Percentiles rank a stretch among this genome's conserved stretches.
phyloP scores from a whole-genome alignment of 345 rosid genomes.

The Brassica carinata region DNA sequence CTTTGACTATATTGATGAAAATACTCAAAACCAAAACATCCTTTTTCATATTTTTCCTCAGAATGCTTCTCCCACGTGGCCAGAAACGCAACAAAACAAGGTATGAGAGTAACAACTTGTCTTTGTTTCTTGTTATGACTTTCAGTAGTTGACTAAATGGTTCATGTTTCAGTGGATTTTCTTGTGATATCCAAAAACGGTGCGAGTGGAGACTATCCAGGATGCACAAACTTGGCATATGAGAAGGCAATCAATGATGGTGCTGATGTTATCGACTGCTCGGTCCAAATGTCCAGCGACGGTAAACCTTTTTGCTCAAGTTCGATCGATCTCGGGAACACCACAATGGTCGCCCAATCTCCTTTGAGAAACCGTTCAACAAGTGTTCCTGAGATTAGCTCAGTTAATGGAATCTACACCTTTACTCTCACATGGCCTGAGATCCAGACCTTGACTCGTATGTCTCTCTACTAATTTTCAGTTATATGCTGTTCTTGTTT shows the following conservation, averaged over 20 bases:
- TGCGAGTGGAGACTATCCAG: constrained; percentile 95
- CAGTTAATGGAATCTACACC: constrained; percentile 51
- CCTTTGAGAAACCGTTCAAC: constrained; percentile 38
- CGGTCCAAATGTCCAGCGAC: constrained; percentile 85
- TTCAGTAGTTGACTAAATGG: constrained; percentile 12
- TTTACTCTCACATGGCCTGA: constrained; percentile 71
- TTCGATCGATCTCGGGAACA: constrained; percentile 58
- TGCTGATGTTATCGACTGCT: constrained; percentile 77
- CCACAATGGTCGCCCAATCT: constrained; percentile 48
- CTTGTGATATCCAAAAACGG: constrained; percentile 71
- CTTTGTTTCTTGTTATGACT: constrained; percentile 1
- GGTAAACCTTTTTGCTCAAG: constrained; percentile 66
- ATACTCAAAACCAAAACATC: background rate
- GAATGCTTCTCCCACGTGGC: constrained; percentile 74
- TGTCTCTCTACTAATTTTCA: constrained; percentile 36
- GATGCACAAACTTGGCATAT: constrained; percentile 84
- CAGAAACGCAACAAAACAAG: constrained; percentile 55
- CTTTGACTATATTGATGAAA: background rate
- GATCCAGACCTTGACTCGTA: constrained; percentile 61
- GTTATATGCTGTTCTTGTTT: background rate
- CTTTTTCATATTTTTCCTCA: constrained; percentile 38
- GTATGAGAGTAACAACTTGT: constrained; percentile 43
- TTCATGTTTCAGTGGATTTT: constrained; percentile 46
- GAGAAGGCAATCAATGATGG: constrained; percentile 66
- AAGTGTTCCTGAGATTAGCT: constrained; percentile 49